Evolutionary conservation across 1,284 basidiomycete genomes (phyloP).

Genomic region (Trichosporon sp.): DNA sequence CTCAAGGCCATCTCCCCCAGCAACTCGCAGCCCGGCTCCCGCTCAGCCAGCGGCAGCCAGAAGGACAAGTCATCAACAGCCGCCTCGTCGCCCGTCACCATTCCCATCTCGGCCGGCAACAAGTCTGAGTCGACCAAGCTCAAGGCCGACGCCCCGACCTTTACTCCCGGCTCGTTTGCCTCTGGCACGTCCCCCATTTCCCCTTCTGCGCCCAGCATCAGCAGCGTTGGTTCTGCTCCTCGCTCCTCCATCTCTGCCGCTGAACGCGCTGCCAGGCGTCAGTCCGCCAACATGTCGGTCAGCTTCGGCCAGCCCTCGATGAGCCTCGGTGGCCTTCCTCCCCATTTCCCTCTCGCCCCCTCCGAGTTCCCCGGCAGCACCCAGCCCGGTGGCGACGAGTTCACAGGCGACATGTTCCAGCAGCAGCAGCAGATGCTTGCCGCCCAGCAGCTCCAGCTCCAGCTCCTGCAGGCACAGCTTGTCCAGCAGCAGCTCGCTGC

Average conservation of each 20-base stretch:
- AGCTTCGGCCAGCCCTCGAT: slow-evolving; percentile 8
- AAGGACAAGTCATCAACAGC: slow-evolving; percentile 8
- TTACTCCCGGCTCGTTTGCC: slow-evolving; percentile 34
- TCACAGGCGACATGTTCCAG: slow-evolving; percentile 29
- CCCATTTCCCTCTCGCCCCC: slow-evolving; percentile 18
- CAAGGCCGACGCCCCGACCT: slow-evolving; percentile 49
- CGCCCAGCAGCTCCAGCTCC: slow-evolving; percentile 42
- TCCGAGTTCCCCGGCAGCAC: slow-evolving; percentile 20
- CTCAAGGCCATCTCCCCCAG: slow-evolving; percentile 38
- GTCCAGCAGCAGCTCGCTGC: slow-evolving; percentile 28
- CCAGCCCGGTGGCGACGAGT: slow-evolving; percentile 26
- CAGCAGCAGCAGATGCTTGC: slow-evolving; percentile 44
- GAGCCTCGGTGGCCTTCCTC: slow-evolving; percentile 15
- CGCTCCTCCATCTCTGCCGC: slow-evolving; percentile 9
- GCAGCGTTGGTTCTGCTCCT: slow-evolving; percentile 8
- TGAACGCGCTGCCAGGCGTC: slow-evolving; percentile 21
- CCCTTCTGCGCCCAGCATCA: slow-evolving; percentile 6
- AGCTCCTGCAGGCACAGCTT: slow-evolving; percentile 44
- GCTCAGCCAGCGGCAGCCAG: slow-evolving; percentile 24
- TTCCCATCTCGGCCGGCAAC: slow-evolving; percentile 11
- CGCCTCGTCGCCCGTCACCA: slow-evolving; percentile 13
- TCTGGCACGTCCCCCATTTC: slow-evolving; percentile 15
- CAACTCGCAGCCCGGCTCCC: slow-evolving; percentile 20
- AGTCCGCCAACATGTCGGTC: slow-evolving; percentile 5
- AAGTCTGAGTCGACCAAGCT: slow-evolving; percentile 32